Conservation (phyloP, 192 early-diverging fungal genomes). For the Oehlia diaphana region DNA sequence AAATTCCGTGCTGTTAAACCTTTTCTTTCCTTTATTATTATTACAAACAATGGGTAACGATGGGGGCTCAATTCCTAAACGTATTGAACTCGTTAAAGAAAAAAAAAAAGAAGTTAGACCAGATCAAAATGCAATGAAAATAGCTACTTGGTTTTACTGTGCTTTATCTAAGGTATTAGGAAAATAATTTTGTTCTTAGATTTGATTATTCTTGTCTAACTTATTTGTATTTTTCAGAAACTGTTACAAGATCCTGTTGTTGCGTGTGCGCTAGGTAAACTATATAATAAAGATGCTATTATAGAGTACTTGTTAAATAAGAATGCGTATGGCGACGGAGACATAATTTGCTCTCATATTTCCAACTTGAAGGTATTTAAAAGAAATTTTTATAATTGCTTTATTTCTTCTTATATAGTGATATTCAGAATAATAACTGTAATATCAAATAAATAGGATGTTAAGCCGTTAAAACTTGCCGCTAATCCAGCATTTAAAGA, state of each 20-base stretch:
- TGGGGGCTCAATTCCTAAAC: conserved; percentile 86
- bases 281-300: conserved; percentile 84
- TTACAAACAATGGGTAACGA: conserved; percentile 68
- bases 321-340: conserved; percentile 74
- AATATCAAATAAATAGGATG: conserved; percentile 45
- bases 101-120: conserved; percentile 65
- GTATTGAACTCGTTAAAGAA: conserved; percentile 83
- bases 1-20: too few species aligned
- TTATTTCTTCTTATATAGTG: neutral
- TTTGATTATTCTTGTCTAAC: neutral
- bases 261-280: conserved; percentile 66
- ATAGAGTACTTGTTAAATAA: conserved; percentile 74
- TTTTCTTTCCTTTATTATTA: neutral
- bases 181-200: neutral
- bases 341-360: conserved; percentile 73
- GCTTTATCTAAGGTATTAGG: conserved; percentile 70
- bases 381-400: neutral
- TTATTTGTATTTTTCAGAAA: conserved; percentile 29
- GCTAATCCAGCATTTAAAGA: conserved; percentile 63
- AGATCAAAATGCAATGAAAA: conserved; percentile 63
- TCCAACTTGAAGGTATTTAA: conserved; percentile 55
- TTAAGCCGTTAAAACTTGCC: conserved; percentile 65
- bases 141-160: conserved; percentile 73
- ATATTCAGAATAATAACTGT: neutral
- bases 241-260: conserved; percentile 67